A percentile compares a stretch with the other conserved stretches of the same genome.
Evolutionary conservation across 1,139 yeast species (phyloP).

Genomic region (Scheffersomyces segobiensis): DNA sequence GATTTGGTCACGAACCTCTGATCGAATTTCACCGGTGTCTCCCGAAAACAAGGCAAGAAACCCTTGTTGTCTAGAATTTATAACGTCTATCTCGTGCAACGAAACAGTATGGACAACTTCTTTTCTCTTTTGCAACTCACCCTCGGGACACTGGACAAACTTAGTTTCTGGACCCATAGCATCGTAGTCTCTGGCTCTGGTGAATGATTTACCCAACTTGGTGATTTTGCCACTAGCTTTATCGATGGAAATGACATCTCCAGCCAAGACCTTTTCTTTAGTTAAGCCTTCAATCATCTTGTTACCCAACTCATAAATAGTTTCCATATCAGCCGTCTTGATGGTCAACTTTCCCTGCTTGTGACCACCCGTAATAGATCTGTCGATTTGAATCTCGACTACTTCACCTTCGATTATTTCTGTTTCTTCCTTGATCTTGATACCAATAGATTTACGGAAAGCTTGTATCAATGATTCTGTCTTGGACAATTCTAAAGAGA

Average conservation of each 20-base stretch:
- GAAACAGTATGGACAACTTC: conserved; percentile 97
- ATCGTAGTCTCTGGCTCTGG: conserved; percentile 96
- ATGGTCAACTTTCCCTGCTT: conserved; percentile 97
- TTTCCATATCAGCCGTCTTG: conserved; percentile 98
- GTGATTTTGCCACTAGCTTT: conserved; percentile 94
- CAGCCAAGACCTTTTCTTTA: conserved; percentile 94
- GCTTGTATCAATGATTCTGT: conserved; percentile 97
- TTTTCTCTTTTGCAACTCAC: conserved; percentile 93
- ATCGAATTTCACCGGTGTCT: conserved; percentile 95
- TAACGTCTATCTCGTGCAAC: conserved; percentile 95
- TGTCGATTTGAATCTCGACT: conserved; percentile 95
- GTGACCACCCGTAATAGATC: conserved; percentile 96
- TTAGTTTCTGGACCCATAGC: conserved; percentile 99
- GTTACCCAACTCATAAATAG: conserved; percentile 93
- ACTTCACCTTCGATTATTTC: conserved; percentile 98
- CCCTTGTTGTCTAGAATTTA: conserved; percentile 97
- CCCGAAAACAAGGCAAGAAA: conserved; percentile 94
- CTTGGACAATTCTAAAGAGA: conserved; percentile 85
- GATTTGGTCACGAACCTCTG: conserved; percentile 96
- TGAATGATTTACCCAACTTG: conserved; percentile 91
- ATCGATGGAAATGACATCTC: conserved; percentile 95
- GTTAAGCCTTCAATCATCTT: conserved; percentile 97
- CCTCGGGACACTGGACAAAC: conserved; percentile 98
- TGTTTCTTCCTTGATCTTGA: conserved; percentile 93
- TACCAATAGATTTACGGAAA: conserved; percentile 92